Percentiles rank a stretch among this genome's conserved stretches.
phyloP scores from a whole-genome alignment of 2,329 filamentous ascomycete species.

The Colletotrichum costaricense region DNA sequence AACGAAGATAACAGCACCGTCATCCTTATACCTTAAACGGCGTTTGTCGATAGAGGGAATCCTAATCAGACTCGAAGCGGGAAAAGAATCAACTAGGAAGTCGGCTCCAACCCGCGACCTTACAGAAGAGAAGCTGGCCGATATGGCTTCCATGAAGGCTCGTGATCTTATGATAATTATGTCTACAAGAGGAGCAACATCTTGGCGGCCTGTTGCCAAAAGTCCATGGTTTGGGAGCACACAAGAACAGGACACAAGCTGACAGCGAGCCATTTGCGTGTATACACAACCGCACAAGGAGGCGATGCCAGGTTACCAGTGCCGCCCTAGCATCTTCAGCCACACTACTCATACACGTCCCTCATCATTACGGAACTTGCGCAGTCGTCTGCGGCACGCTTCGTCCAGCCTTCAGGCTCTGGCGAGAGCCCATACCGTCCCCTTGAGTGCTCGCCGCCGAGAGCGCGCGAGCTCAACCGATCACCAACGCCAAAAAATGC shows the following conservation, averaged over 20 bases:
- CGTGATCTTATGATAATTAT: neutral
- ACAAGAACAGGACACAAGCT: neutral
- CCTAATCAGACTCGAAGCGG: no score
- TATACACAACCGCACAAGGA: neutral
- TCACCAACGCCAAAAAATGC: conserved; percentile 35
- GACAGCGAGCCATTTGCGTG: neutral
- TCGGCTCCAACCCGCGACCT: no score
- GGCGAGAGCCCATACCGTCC: neutral
- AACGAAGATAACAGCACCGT: neutral
- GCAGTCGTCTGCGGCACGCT: neutral
- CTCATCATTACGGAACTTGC: conserved; percentile 16
- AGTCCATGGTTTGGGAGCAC: neutral
- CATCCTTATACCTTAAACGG: neutral
- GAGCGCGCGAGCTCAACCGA: conserved; percentile 6
- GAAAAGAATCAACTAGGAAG: no score
- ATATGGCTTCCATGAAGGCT: no score
- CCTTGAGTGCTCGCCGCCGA: neutral
- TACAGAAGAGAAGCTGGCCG: no score
- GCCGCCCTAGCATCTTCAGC: neutral
- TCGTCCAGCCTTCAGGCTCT: neutral
- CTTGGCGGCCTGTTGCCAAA: neutral
- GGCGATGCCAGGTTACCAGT: neutral
- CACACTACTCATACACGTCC: conserved; percentile 22
- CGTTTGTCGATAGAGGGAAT: neutral
- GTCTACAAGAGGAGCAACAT: neutral